These are phyloP conservation scores for Lentithecium fluviatile DNA, from an alignment of 495 filamentous ascomycete species.

Conservation along the genomic window DNA sequence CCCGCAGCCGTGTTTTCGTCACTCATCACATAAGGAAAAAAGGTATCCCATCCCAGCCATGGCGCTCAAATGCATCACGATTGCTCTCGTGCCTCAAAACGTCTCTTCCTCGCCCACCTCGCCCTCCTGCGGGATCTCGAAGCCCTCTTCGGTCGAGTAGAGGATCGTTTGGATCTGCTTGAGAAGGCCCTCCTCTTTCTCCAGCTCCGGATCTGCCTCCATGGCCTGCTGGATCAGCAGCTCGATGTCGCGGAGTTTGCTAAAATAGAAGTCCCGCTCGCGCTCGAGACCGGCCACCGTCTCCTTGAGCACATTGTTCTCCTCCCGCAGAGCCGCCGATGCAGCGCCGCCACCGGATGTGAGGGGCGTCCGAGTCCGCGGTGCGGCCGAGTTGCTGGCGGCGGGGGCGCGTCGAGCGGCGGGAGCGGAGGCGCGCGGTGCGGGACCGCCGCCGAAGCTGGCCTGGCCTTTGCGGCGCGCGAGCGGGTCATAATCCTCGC, in stretches of 20 bases:
- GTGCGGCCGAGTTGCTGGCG: constrained; percentile 56
- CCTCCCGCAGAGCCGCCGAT: constrained; percentile 68
- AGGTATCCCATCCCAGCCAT: constrained; percentile 9
- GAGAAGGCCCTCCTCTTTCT: constrained; percentile 86
- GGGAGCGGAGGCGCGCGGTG: constrained; percentile 46
- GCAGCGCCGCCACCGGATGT: constrained; percentile 54
- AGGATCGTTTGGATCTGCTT: constrained; percentile 94
- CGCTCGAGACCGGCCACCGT: constrained; percentile 49
- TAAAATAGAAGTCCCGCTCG: constrained; percentile 98
- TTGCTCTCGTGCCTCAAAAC: constrained; percentile 50
- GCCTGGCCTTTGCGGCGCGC: constrained; percentile 76
- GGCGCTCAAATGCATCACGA: constrained; percentile 19
- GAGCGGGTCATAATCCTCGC: constrained; percentile 92
- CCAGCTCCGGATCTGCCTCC: constrained; percentile 84
- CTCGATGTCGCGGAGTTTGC: constrained; percentile 96
- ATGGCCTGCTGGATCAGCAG: constrained; percentile 86
- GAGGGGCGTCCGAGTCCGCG: constrained; percentile 40
- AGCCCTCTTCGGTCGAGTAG: constrained; percentile 94
- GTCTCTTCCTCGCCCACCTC: constrained; percentile 65
- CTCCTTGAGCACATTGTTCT: constrained; percentile 67
- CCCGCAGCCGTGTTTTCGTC: constrained; percentile 4
- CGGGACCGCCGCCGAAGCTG: constrained; percentile 52
- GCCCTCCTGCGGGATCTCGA: constrained; percentile 73
- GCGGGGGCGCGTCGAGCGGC: constrained; percentile 66
- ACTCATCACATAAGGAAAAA: constrained; percentile 10